Evolutionary conservation across 1,284 basidiomycete species (phyloP).

Genomic region (Caloboletus firmus): DNA sequence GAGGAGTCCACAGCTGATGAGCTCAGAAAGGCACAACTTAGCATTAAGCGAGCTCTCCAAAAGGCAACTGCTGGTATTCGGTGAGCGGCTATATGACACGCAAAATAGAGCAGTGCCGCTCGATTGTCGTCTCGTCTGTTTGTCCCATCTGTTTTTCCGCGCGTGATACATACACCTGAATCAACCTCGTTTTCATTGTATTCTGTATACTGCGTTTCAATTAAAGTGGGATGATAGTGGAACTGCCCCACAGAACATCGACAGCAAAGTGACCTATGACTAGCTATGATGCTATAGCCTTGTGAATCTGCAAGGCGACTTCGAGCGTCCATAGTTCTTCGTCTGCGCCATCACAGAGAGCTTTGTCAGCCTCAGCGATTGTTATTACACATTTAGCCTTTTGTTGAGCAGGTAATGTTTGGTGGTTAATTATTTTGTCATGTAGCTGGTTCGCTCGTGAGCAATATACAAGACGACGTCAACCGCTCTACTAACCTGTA

Average conservation of each 20-base stretch:
- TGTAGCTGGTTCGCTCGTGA: slow-evolving; percentile 64
- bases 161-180: slow-evolving; percentile 15
- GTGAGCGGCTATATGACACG: slow-evolving; percentile 40
- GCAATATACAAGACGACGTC: background rate
- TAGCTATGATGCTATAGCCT: slow-evolving; percentile 44
- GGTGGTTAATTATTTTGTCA: slow-evolving; percentile 84
- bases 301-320: slow-evolving; percentile 77
- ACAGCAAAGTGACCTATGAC: background rate
- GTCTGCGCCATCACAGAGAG: slow-evolving; percentile 95
- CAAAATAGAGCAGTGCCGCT: slow-evolving; percentile 20
- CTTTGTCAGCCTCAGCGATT: slow-evolving; percentile 96
- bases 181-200: slow-evolving; percentile 8
- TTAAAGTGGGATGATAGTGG: background rate
- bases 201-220: background rate
- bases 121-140: slow-evolving; percentile 11
- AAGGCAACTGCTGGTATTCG: slow-evolving; percentile 89
- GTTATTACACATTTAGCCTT: slow-evolving; percentile 84
- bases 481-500: slow-evolving; percentile 59
- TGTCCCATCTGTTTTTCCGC: slow-evolving; percentile 6
- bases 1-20: slow-evolving; percentile 91
- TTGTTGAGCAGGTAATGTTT: slow-evolving; percentile 75
- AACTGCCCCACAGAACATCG: background rate
- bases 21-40: slow-evolving; percentile 89
- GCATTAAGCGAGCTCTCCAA: slow-evolving; percentile 93
- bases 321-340: slow-evolving; percentile 96